Evolutionary conservation across 495 filamentous ascomycete species (phyloP), one percentile per base, ranked within the genome.

Genomic region (Annulohypoxylon moriforme): DNA sequence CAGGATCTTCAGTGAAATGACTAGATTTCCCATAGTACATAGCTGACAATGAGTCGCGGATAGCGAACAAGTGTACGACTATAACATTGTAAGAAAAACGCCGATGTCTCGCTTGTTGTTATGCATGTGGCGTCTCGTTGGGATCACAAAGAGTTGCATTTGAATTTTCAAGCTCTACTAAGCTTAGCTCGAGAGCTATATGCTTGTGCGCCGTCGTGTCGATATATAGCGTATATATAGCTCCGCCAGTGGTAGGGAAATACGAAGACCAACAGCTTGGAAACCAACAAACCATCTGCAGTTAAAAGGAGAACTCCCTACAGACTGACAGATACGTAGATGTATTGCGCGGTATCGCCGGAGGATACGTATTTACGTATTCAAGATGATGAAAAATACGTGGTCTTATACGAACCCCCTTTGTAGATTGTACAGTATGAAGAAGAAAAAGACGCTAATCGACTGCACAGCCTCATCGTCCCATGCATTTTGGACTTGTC

Each of bases 401-500:
- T 55, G 60, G 67, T 60, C 20, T 67, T 36, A 29, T 11, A 40
- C 49, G 58, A 57, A 56, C 42, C 56, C 56, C 57, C 55, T 65
- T 42, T 29, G 40, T 69, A 73, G 61, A 65, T 18, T 20, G 40
- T 66, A 73, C 71, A 65, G 71, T 73, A 68, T 53, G 65, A 34
- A 53, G 10, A 57, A 9, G 29, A 10, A 24, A 13, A 58, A 5
- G 22, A 60, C 60, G 64, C 60, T 68, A 69, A 66, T 57, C 27
- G 14, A 55, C 14, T 69, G 66, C 71, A 73, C 71, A 73, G 71
- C 71, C 71, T 73, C 71, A 50, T 63, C 42, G 66, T 55, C 58
- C 61, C 66, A 67, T 58, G 33, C 36, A 38, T 25, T 40, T 38
- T 38, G 60, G 63, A 55, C 44, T 60, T 25, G 62, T 16, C 40